Conservation (phyloP, 106 monocot genomes). For the Dioscorea zingiberensis region DNA sequence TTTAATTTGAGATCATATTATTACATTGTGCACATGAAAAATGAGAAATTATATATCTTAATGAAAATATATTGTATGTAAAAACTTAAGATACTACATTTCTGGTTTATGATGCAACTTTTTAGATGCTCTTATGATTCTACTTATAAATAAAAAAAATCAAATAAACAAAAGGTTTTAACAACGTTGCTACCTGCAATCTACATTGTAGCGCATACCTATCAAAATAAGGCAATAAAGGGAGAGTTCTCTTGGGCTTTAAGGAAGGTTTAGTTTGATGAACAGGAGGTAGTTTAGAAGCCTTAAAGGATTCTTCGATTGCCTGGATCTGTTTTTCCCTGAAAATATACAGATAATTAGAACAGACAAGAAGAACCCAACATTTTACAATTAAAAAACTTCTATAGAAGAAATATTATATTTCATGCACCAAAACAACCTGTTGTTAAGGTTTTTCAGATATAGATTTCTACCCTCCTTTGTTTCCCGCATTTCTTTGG, state of each 20-base stretch:
- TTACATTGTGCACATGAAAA: too few species aligned
- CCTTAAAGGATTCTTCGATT: slow-evolving; percentile 94
- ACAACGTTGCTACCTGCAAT: too few species aligned
- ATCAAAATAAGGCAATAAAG: slow-evolving; percentile 86
- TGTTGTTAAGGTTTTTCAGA: slow-evolving; percentile 80
- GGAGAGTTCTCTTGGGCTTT: slow-evolving; percentile 62
- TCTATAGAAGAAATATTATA: not conserved
- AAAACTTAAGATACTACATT: too few species aligned
- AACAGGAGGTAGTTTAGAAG: slow-evolving; percentile 68
- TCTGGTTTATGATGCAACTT: too few species aligned
- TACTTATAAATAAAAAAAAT: too few species aligned
- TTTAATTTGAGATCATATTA: too few species aligned
- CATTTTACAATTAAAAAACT: not conserved
- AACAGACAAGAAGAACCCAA: not conserved
- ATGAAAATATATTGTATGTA: too few species aligned
- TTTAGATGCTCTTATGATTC: too few species aligned
- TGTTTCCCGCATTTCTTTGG: slow-evolving; percentile 81
- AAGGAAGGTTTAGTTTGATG: slow-evolving; percentile 79
- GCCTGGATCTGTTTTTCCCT: slow-evolving; percentile 95
- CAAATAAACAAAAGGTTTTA: too few species aligned
- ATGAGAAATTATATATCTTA: too few species aligned
- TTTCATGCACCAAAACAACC: slow-evolving; percentile 40
- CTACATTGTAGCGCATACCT: slow-evolving; percentile 27
- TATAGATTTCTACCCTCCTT: slow-evolving; percentile 67
- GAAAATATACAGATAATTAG: slow-evolving; percentile 7